Evolutionary conservation across 352 stramenopile species (phyloP).

Genomic region (Sclerospora graminicola): DNA sequence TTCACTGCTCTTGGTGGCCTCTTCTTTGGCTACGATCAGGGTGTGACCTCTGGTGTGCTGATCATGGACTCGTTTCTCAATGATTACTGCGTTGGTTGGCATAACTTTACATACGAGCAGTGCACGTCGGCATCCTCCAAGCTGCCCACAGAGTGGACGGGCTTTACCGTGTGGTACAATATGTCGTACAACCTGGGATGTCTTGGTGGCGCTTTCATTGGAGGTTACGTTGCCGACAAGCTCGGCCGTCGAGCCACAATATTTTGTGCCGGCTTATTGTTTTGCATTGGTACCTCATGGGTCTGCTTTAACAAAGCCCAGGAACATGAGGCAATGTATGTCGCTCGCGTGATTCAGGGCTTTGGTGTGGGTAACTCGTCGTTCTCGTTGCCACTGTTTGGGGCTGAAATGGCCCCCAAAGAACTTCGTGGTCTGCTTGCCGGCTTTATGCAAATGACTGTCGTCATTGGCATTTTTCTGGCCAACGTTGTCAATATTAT

Average conservation of each 20-base stretch:
- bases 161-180: conserved; percentile 24
- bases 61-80: conserved; percentile 38
- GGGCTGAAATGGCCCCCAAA: conserved; percentile 25
- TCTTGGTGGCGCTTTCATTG: conserved; percentile 22
- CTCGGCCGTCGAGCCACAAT: conserved; percentile 25
- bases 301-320: conserved; percentile 16
- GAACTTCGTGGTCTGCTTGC: conserved; percentile 19
- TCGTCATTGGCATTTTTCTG: conserved; percentile 21
- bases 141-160: conserved; percentile 17
- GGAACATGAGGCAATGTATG: conserved; percentile 12
- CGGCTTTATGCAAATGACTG: conserved; percentile 28
- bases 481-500: conserved; percentile 26
- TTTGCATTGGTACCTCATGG: conserved; percentile 26
- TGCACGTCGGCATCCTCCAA: conserved; percentile 12
- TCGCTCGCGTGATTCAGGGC: conserved; percentile 22
- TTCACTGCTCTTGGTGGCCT: conserved; percentile 18
- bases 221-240: conserved; percentile 24
- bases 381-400: conserved; percentile 28
- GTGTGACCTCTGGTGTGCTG: conserved; percentile 24
- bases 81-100: conserved; percentile 25
- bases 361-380: conserved; percentile 29
- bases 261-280: conserved; percentile 24
- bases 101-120: conserved; percentile 18
- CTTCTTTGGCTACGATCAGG: conserved; percentile 27
- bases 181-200: conserved; percentile 33